These are phyloP conservation scores for Hypoxylon sp. DNA, from an alignment of 2,329 filamentous ascomycete species.

Conservation along the genomic window DNA sequence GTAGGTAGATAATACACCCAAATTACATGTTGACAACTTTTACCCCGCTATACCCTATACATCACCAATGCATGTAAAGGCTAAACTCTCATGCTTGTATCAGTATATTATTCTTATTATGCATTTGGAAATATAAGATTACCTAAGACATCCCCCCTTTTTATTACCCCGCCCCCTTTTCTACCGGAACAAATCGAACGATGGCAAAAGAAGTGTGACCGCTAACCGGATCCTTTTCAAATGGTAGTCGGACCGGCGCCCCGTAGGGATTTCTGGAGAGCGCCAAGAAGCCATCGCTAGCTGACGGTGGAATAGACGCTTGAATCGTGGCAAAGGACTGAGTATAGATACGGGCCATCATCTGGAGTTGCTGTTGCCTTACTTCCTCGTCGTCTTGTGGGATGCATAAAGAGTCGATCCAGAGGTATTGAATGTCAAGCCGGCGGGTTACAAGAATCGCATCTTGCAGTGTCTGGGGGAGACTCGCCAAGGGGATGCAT, in stretches of 20 bases:
- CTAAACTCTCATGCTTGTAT: too few species aligned
- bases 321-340: neutral
- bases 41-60: too few species aligned
- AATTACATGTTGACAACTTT: constrained; percentile 7
- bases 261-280: neutral
- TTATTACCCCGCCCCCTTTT: too few species aligned
- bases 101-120: too few species aligned
- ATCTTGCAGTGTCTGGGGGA: neutral
- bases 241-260: neutral
- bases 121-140: too few species aligned
- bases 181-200: neutral
- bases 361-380: neutral
- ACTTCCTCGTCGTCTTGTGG: neutral
- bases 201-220: neutral
- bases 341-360: neutral
- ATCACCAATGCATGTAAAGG: too few species aligned
- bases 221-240: neutral
- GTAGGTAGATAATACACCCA: constrained; percentile 24
- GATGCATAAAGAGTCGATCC: constrained; percentile 1
- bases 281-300: neutral
- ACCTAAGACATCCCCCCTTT: too few species aligned
- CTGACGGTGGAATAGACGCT: neutral
- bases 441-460: neutral
- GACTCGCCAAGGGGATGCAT: neutral
- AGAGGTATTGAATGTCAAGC: neutral